These are phyloP conservation scores for Iberis amara DNA, from an alignment of 441 rosid genomes.

Conservation along the genomic window DNA sequence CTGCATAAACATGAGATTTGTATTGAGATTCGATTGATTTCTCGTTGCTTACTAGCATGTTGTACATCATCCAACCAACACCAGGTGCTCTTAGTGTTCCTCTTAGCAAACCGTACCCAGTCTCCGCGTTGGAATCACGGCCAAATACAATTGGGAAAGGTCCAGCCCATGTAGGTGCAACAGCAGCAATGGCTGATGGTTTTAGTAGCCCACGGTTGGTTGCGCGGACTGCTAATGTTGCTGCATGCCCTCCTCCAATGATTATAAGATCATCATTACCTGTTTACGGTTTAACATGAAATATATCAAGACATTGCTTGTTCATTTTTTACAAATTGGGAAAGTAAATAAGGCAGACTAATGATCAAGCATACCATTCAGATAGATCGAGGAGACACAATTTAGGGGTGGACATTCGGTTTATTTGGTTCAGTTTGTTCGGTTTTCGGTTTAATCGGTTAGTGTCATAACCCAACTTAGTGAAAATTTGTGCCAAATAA, in stretches of 20 bases:
- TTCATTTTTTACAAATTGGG: background rate
- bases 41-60: conserved; percentile 86
- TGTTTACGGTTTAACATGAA: conserved; percentile 23
- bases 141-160: conserved; percentile 90
- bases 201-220: conserved; percentile 64
- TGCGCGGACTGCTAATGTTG: conserved; percentile 63
- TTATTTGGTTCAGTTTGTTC: no score
- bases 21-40: conserved; percentile 78
- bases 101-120: conserved; percentile 80
- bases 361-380: no score
- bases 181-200: conserved; percentile 75
- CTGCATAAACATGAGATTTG: conserved; percentile 79
- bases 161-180: conserved; percentile 92
- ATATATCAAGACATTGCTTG: conserved; percentile 20
- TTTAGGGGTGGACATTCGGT: no score
- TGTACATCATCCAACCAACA: conserved; percentile 86
- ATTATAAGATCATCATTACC: conserved; percentile 59
- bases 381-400: no score
- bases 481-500: no score
- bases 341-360: conserved; percentile 10
- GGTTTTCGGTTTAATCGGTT: no score
- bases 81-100: conserved; percentile 78
- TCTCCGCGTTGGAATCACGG: conserved; percentile 75
- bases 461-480: no score
- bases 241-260: conserved; percentile 87